Evolutionary conservation across 1,284 basidiomycete species (phyloP), one percentile per base, ranked within the genome.

Genomic region (Sporisorium graminicola): DNA sequence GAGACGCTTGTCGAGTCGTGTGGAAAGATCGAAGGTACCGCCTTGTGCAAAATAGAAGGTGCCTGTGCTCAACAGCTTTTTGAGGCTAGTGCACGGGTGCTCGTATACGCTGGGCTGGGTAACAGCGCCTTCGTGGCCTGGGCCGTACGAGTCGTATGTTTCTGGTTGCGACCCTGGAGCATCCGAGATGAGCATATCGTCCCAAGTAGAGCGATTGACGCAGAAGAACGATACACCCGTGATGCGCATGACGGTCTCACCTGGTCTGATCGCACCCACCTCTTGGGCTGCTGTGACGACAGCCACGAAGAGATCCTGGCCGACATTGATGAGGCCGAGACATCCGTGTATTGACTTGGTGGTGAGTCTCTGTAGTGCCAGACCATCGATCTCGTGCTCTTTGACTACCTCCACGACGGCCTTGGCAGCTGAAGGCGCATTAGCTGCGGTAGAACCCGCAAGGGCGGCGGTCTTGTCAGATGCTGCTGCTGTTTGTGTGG

Each of bases 31-130:
- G 92, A 95, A 98, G 14, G 89, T 88, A 5, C 92, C 90, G 71
- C 91, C 90, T 22, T 91, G 84, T 5, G 96, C 92, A 84, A 94
- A 97, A 87, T 98, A 99, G 87, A 99, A 99, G 1, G 92, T 91
- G 4, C 95, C 95, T 24, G 92, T 92, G 54, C 93, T 92, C 8
- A 99, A 87, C 55, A 98, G 95, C 86, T 97, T 98, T 55, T 91
- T 92, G 78, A 99, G 89, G 0, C 94, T 92, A 56, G 90, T 86
- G 84, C 94, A 97, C 3, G 97, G 96, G 83, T 98, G 94, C 81
- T 97, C 94, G 80, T 92, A 91, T 26, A 77, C 53, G 55, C 74
- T 79, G 12, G 77, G 70, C 35, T 77, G 72, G 16, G 60, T 69
- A 37, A 67, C 58, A 22, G 61, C 62, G 20, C 57, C 68, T 56